phyloP scores from a whole-genome alignment of 768 basidiomycete species.

The Punctularia strigosozonata region DNA sequence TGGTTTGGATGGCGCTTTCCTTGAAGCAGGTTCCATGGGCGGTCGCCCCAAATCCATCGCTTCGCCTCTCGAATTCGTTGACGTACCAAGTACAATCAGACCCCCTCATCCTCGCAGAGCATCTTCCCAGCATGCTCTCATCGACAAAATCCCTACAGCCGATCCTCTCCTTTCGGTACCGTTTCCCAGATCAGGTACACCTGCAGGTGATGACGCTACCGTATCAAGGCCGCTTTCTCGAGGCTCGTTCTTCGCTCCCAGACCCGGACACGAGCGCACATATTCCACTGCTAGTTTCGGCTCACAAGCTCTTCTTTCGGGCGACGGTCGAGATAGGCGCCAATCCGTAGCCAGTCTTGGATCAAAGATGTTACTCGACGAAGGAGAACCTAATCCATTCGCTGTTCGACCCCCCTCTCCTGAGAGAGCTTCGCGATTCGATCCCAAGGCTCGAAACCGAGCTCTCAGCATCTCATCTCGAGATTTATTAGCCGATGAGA shows the following conservation, averaged over 20 bases:
- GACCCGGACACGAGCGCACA: slow-evolving; percentile 36
- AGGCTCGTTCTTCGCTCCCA: no score
- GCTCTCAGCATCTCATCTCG: slow-evolving; percentile 20
- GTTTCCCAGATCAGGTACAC: slow-evolving; percentile 29
- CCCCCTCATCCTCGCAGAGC: slow-evolving; percentile 37
- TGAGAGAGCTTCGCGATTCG: slow-evolving; percentile 28
- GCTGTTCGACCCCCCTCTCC: slow-evolving; percentile 22
- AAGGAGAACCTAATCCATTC: slow-evolving; percentile 21
- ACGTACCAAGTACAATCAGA: slow-evolving; percentile 25
- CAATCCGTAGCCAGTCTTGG: no score
- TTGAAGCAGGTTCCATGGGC: slow-evolving; percentile 24
- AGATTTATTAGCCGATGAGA: no score
- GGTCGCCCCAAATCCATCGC: slow-evolving; percentile 36
- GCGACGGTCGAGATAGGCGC: no score
- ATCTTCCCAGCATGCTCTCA: slow-evolving; percentile 36
- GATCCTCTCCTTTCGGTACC: slow-evolving; percentile 42
- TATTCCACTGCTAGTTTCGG: slow-evolving; percentile 41
- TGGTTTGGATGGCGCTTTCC: slow-evolving; percentile 33
- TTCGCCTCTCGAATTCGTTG: slow-evolving; percentile 41
- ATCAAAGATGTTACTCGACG: slow-evolving; percentile 25
- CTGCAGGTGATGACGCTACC: neutral
- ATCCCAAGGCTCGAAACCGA: slow-evolving; percentile 28
- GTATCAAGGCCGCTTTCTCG: slow-evolving; percentile 1
- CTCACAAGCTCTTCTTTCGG: slow-evolving; percentile 32
- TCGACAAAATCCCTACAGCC: slow-evolving; percentile 28